Conservation (phyloP, 2,329 filamentous ascomycete genomes). For the Elsinoe perseae region DNA sequence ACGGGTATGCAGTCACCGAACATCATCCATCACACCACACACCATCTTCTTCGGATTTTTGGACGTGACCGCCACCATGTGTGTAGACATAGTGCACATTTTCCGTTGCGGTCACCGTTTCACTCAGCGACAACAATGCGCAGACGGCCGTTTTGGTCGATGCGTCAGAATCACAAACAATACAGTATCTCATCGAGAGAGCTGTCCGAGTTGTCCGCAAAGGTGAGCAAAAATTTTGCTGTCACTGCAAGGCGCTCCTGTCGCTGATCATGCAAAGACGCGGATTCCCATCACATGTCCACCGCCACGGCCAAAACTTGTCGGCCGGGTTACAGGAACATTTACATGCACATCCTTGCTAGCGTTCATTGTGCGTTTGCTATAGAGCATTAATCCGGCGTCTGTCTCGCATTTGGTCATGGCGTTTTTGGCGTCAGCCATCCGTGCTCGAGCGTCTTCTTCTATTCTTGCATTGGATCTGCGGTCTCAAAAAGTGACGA, state of each 20-base stretch:
- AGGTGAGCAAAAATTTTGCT: neutral
- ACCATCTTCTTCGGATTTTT: neutral
- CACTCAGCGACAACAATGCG: conserved; percentile 9
- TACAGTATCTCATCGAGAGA: conserved; percentile 4
- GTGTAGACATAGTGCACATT: conserved; percentile 6
- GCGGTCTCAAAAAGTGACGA: neutral
- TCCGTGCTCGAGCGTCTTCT: conserved; percentile 9
- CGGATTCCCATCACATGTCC: neutral
- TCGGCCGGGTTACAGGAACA: conserved; percentile 14
- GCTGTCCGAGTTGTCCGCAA: conserved; percentile 8
- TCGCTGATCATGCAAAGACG: neutral
- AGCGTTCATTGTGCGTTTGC: conserved; percentile 6
- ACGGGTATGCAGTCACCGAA: neutral
- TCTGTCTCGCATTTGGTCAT: conserved; percentile 10
- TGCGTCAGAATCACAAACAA: neutral
- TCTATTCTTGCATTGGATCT: neutral
- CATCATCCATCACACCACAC: neutral
- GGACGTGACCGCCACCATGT: neutral
- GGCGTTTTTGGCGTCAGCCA: conserved; percentile 9
- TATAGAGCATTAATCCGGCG: conserved; percentile 11
- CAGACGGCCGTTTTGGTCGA: conserved; percentile 10
- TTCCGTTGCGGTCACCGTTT: conserved; percentile 4
- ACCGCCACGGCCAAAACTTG: conserved; percentile 6
- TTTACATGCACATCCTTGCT: conserved; percentile 11
- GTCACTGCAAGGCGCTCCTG: neutral